Base-by-base conservation (phyloP, 352 stramenopile genomes). In the Globisporangium ultimum region DNA sequence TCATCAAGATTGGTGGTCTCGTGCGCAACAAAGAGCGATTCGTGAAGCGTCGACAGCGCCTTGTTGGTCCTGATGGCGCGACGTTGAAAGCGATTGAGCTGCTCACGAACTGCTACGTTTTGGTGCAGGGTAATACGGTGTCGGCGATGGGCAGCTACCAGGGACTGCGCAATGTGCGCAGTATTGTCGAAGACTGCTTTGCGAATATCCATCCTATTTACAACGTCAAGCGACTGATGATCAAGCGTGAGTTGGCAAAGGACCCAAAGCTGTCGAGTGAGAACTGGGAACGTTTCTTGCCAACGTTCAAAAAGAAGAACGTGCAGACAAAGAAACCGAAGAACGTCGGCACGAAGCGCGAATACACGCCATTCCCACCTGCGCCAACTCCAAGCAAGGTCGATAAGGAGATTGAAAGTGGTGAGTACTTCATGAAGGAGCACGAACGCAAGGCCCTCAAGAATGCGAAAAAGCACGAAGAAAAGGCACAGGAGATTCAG, bases 221-320 rank as follows among this genome's bases (percentile, higher is more conserved):
- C 87, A 98, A 99, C 68, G 98, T 99, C 59, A 99, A 99, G 82
- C 96, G 95, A n/a, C 78, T 99, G 20, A 99, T 99, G 98, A 99
- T 99, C 74, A 98, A 99, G 77, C 91, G 96, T 40, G 98, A 99
- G 76, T 76, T 99, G n/a, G 93, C 91, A 15, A 99, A 99, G 71
- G 98, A 99, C 77, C 94, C 96, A 15, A 97, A 97, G 58, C 81
- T 99, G 11, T 75, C 90, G 63, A 84, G 93, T 48, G 97, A 99
- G 72, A 97, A 99, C 74, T 99, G 98, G 98, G 94, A 98, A 38
- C 86, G 98, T 9, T 99, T 99, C 68, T 64, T 99, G 40, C 98
- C 98, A 0, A 96, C 91, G 36, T 99, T 99, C 72, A 98, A 98
- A 70, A 99, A 99, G 77, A 98, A 99, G 78, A 99, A 99, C 70